phyloP scores from a whole-genome alignment of 257 asterid genomes.

The Coffea canephora region DNA sequence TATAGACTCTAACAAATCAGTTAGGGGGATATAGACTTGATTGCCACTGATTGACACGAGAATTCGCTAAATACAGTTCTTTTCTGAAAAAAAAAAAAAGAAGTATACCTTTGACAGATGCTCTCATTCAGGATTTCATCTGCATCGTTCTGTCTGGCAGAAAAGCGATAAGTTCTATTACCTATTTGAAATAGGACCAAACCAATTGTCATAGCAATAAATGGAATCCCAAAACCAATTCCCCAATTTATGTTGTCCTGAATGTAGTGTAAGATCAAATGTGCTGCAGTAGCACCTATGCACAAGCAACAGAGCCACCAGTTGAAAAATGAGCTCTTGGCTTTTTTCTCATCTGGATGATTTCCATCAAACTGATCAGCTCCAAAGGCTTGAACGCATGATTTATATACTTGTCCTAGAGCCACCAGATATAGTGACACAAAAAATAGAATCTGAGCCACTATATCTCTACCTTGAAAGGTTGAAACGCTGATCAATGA shows the following conservation, averaged over 20 bases:
- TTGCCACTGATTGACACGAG: too few relatives aligned
- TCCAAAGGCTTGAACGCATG: slow-evolving; percentile 46
- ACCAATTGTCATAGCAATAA: slow-evolving; percentile 31
- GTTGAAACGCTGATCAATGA: background rate
- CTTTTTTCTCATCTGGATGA: slow-evolving; percentile 29
- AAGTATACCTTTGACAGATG: background rate
- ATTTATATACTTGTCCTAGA: slow-evolving; percentile 35
- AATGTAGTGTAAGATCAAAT: slow-evolving; percentile 27
- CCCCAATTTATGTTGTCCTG: slow-evolving; percentile 40
- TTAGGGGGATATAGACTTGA: too few relatives aligned
- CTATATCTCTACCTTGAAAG: slow-evolving; percentile 1
- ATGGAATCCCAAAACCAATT: slow-evolving; percentile 39
- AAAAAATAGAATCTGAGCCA: slow-evolving; percentile 23
- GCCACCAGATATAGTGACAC: slow-evolving; percentile 35
- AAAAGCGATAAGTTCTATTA: slow-evolving; percentile 27
- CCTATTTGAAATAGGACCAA: slow-evolving; percentile 30
- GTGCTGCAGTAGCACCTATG: slow-evolving; percentile 18
- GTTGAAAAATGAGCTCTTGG: slow-evolving; percentile 46
- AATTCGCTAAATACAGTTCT: too few relatives aligned
- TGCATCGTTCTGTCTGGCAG: slow-evolving; percentile 2
- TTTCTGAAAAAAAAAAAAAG: too few relatives aligned
- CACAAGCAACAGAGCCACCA: slow-evolving; percentile 42
- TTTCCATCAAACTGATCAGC: slow-evolving; percentile 45
- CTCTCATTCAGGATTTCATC: background rate
- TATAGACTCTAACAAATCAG: too few relatives aligned